Evolutionary conservation across 768 basidiomycete genomes (phyloP), one percentile per base, ranked within the genome.

Genomic region (Russula vinacea): DNA sequence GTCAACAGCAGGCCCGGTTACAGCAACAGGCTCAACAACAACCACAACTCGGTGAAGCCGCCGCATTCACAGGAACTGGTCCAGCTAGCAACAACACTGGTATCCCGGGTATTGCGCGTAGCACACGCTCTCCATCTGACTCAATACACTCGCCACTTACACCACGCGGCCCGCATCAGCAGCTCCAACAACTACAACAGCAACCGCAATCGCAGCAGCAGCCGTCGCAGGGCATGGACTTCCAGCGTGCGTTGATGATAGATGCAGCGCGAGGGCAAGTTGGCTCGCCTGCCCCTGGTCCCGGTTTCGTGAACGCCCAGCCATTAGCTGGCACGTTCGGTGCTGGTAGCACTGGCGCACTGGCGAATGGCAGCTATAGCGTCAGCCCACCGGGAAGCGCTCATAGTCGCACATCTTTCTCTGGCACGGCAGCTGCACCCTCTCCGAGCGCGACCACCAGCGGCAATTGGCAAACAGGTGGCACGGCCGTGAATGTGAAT

Each of bases 21-120:
- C 76, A 75, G 11, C 66, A 70, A 9, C 64, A 65, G 19, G 52
- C 19, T 56, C 50, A 72, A 68, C 24, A 70, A 17, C 64, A 61
- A 17, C 16, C 39, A 52, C 50, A 72, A 68, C 24, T 69, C 66
- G 22, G 74, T 77, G 44, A 75, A 75, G 10, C 82, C 83, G 22
- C 81, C 81, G 76, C 77, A 73, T 73, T 83, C 73, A 67, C 78
- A 37, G 70, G 77, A 59, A 75, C 13, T 51, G 75, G 55, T 72
- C 64, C 70, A 13, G 68, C 67, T 39, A 75, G 65, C 71, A 74
- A 56, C 71, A 74, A 26, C 19, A 14, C 32, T 24, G 40, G 69
- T 74, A 78, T 90, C 58, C 88, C 87, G 0, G 88, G 88, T 14
- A 91, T 91, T 58, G 87, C 89, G 24, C 79, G 89, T 69, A 89